Evolutionary conservation across 495 filamentous ascomycete genomes (phyloP), one percentile per base, ranked within the genome.

Genomic region (Aspergillus ostianus): DNA sequence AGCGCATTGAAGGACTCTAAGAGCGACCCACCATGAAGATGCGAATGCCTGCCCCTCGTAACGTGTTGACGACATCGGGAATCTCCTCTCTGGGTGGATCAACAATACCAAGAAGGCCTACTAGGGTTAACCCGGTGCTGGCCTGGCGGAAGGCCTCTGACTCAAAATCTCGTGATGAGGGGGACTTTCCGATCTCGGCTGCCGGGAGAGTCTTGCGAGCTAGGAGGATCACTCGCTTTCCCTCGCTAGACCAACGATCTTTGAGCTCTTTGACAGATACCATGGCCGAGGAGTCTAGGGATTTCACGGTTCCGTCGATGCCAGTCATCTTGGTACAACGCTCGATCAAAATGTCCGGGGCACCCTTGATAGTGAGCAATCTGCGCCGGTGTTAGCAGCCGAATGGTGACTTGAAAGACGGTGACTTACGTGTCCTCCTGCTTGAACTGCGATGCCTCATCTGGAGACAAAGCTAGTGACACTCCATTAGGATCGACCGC

Each of bases 31-130:
- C 62, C 87, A 89, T 90, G 61, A 87, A 85, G 30, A 89, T 79
- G 19, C 82, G 75, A 46, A 89, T 86, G 9, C 84, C 83, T 9
- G 87, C 87, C 2, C 80, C 76, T 45, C 85, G 77, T 8, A 88
- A 72, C 6, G 76, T 85, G 9, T 65, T 64, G 23, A 89, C 74
- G 3, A 88, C 86, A 4, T 79, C 77, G 0, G 82, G 81, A 30
- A 88, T 89, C 65, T 90, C 87, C 0, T 81, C 77, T 21, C 86
- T 78, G 2, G 85, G 83, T 0, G 88, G 88, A 68, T 91, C 87
- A 41, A 87, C 77, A 48, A 91, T 85, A 26, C 80, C 84, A 23
- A 90, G 77, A 3, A 90, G 61, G 7, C 88, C 87, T 12, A 90
- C 83, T 3, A 90, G 64, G 0, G 77, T 83, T 8, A 90, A 77